phyloP scores from a whole-genome alignment of 306 rosid species.

The Datisca glomerata region DNA sequence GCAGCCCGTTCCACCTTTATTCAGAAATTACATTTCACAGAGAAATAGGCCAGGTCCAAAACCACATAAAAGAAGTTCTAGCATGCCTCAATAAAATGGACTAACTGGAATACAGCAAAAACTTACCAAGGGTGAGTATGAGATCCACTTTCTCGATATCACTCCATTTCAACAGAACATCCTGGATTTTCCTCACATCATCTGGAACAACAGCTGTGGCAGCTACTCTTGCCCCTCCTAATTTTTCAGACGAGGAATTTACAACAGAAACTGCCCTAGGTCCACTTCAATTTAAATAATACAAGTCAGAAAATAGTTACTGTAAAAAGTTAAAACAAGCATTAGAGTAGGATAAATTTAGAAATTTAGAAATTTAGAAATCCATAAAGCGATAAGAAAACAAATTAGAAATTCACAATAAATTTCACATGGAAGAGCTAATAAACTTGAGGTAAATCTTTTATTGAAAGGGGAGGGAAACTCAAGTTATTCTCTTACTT shows the following conservation, averaged over 20 bases:
- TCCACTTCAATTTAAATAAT: slow-evolving; percentile 41
- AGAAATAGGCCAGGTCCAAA: slow-evolving; percentile 10
- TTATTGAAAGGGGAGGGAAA: too few relatives aligned
- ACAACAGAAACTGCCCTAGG: slow-evolving; percentile 88
- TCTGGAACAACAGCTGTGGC: slow-evolving; percentile 68
- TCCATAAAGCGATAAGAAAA: too few relatives aligned
- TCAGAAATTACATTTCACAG: not conserved
- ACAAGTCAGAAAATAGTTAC: slow-evolving; percentile 3
- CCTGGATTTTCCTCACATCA: slow-evolving; percentile 56
- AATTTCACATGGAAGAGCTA: too few relatives aligned
- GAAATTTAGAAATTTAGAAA: too few relatives aligned
- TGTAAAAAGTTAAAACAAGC: too few relatives aligned
- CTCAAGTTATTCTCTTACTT: too few relatives aligned
- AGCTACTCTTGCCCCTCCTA: slow-evolving; percentile 79
- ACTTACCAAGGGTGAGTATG: slow-evolving; percentile 75
- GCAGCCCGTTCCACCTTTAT: slow-evolving; percentile 90
- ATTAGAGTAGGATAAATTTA: too few relatives aligned
- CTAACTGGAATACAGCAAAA: not conserved
- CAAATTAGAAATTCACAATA: too few relatives aligned
- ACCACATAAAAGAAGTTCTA: not conserved
- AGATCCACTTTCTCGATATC: slow-evolving; percentile 73
- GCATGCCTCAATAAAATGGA: slow-evolving; percentile 3
- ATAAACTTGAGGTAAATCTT: too few relatives aligned
- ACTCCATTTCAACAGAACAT: slow-evolving; percentile 62
- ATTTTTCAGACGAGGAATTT: slow-evolving; percentile 59